Evolutionary conservation across 768 basidiomycete genomes (phyloP), one percentile per base, ranked within the genome.

Genomic region (Boletus vermiculosoides): DNA sequence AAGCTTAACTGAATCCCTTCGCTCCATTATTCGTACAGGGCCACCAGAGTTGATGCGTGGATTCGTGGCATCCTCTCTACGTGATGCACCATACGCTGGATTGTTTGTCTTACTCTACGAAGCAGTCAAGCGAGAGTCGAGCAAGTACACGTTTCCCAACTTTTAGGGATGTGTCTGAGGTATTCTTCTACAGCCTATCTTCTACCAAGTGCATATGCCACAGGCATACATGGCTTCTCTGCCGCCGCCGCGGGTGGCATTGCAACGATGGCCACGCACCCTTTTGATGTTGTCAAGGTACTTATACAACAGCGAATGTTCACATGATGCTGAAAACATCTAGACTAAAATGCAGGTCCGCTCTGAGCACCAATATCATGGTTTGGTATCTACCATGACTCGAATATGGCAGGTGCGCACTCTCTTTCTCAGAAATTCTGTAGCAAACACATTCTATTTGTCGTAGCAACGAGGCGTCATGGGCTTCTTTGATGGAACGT

Each of bases 51-150:
- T 95, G 30, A 83, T 94, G 66, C 87, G 91, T 46, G 95, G 95
- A 0, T 88, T 94, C 66, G 64, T 88, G 23, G 91, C 94, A 1
- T 92, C 93, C 1, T 90, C 94, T 2, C 77, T 94, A n/a, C 83
- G 95, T 46, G 95, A 98, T 70, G 95, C 94, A 13, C 95, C 95
- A 0, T 94, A 95, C 64, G 93, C 95, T 1, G 95, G 94, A 4
- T 72, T 97, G 7, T 98, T 94, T 64, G 78, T 96, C 36, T 82
- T 93, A 3, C 83, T 88, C 57, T 98, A 98, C 66, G 94, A 98
- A 72, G 83, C 84, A 45, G 82, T 92, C 59, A 98, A 98, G 70
- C 78, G 79, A 49, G 82, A 91, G 64, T 76, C 84, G 4, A 78
- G 91, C 89, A 69, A 65, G 79, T 68, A 25, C 45, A 47, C 22